These are phyloP conservation scores for Chiua virens DNA, from an alignment of 768 basidiomycete genomes.

Conservation along the genomic window DNA sequence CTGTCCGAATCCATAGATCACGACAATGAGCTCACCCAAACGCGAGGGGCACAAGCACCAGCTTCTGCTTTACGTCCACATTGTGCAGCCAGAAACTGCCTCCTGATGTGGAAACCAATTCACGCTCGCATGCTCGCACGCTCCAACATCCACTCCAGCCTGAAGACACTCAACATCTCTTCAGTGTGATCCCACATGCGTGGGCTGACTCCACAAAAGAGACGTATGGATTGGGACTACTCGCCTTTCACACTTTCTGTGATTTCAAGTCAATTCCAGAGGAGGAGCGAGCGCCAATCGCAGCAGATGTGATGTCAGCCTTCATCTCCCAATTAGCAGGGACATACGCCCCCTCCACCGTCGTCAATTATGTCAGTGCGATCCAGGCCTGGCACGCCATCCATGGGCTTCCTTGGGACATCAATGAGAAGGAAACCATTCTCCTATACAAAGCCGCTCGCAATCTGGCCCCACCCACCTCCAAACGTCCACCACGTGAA, in stretches of 20 bases:
- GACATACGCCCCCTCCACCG: constrained; percentile 11
- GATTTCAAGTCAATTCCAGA: constrained; percentile 21
- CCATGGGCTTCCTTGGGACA: too few species aligned
- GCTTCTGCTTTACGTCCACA: neutral
- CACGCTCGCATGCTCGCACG: too few species aligned
- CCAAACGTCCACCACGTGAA: too few species aligned
- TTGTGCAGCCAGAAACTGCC: neutral
- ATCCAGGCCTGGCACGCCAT: too few species aligned
- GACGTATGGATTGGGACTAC: neutral
- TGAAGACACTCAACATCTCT: neutral
- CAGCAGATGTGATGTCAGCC: constrained; percentile 3
- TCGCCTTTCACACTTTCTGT: constrained; percentile 40
- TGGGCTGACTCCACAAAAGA: neutral
- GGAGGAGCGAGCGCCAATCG: neutral
- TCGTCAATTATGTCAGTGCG: constrained; percentile 6
- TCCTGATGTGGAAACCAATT: neutral
- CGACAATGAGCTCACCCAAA: too few species aligned
- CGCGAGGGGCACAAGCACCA: neutral
- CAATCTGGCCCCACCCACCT: too few species aligned
- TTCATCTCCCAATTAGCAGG: constrained; percentile 7
- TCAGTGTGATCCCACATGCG: neutral
- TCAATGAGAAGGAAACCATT: too few species aligned
- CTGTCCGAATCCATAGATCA: too few species aligned
- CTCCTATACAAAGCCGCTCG: too few species aligned
- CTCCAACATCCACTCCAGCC: neutral